A percentile compares a stretch with the other conserved stretches of the same genome.
These are phyloP conservation scores for Coelastrella sp. DNA, from an alignment of 139 green algal species.

Conservation along the genomic window DNA sequence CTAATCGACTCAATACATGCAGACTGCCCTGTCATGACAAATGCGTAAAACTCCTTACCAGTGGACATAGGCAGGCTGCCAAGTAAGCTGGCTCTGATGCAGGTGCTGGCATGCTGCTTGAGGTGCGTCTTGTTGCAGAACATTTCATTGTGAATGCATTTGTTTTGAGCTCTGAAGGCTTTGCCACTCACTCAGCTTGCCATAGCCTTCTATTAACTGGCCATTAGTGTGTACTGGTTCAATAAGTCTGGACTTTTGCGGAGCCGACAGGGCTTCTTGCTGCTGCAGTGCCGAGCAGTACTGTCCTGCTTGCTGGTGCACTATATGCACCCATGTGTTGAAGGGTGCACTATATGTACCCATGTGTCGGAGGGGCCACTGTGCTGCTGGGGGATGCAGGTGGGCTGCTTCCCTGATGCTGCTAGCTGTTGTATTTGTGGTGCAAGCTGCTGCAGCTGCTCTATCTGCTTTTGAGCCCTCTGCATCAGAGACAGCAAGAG, in stretches of 20 bases:
- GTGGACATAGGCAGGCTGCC: too few species aligned
- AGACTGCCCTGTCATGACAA: not conserved
- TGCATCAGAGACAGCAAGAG: not conserved
- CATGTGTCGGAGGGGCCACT: not conserved
- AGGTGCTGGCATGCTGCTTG: not conserved
- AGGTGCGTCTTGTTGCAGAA: not conserved
- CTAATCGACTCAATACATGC: too few species aligned
- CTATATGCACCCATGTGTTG: not conserved
- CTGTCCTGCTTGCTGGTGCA: conserved; percentile 25
- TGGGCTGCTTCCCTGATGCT: not conserved
- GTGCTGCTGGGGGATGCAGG: not conserved
- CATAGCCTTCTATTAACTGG: not conserved
- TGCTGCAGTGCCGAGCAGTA: conserved; percentile 15
- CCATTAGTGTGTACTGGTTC: not conserved
- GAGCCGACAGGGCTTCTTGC: not conserved
- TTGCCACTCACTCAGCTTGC: not conserved
- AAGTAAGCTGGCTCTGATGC: not conserved
- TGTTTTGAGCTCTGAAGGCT: too few species aligned
- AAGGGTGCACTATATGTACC: too few species aligned
- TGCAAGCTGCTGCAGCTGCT: conserved; percentile 6
- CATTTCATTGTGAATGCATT: too few species aligned
- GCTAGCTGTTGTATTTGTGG: conserved; percentile 28
- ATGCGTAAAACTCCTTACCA: too few species aligned
- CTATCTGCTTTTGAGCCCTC: conserved; percentile 13
- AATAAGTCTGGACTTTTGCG: not conserved